Percentiles rank a stretch among this genome's conserved stretches.
These are phyloP conservation scores for Sarcocystis neurona DNA, from an alignment of 169 alveolate genomes.

Conservation along the genomic window DNA sequence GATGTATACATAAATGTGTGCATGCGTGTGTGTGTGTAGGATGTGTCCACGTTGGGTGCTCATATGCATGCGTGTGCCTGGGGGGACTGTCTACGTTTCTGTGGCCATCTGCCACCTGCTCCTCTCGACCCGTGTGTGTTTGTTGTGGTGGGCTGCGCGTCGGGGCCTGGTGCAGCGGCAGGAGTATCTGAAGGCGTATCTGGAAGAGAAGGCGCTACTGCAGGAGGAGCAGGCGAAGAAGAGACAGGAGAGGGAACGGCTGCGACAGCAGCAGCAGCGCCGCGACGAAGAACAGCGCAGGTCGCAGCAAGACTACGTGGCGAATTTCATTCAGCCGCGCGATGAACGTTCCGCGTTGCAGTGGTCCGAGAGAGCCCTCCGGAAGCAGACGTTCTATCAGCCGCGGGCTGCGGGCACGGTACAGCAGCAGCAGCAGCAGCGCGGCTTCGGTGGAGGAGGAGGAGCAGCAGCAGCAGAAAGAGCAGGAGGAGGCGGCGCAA, in stretches of 20 bases:
- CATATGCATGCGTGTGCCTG: neutral
- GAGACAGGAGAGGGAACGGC: constrained; percentile 2
- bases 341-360: constrained; percentile 15
- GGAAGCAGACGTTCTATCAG: constrained; percentile 14
- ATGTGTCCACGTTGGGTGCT: neutral
- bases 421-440: neutral
- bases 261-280: constrained; percentile 6
- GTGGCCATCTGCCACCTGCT: neutral
- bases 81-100: neutral
- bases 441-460: neutral
- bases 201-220: constrained; percentile 43
- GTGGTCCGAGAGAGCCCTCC: constrained; percentile 36
- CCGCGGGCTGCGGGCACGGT: constrained; percentile 38
- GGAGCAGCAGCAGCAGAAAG: neutral
- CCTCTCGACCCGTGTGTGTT: neutral
- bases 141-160: neutral
- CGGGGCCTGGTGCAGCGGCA: constrained; percentile 22
- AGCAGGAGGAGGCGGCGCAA: no score
- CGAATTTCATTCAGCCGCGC: constrained; percentile 31
- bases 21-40: neutral
- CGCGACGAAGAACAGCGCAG: neutral
- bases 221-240: neutral
- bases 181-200: constrained; percentile 29
- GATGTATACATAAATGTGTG: no score
- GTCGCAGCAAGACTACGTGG: constrained; percentile 40